Evolutionary conservation across 139 green algal species (phyloP), one percentile per base, ranked within the genome.

Genomic region (Auxenochlorella pyrenoidosa): DNA sequence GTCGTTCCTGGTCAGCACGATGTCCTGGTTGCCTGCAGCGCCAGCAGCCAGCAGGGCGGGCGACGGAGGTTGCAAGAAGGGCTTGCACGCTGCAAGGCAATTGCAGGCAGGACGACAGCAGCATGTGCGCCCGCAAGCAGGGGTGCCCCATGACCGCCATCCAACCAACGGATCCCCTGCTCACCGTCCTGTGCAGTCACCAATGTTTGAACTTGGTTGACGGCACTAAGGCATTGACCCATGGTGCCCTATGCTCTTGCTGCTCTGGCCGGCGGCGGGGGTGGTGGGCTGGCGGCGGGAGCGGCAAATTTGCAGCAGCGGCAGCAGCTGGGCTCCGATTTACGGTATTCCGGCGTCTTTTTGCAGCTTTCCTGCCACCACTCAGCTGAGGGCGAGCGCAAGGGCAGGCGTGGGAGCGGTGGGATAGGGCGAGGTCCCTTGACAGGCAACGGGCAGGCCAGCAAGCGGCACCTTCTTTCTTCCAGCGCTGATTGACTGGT

Each of bases 161-260:
- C 15, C 54, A 63, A 28, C 54, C 16, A 13, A 22, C 16, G 18
- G 15, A 63, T 28, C 10, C 18, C 54, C 72, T 36, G 77, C 21
- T 68, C 41, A 34, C 77, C 77, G 15, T 75, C 58, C 36, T 84
- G 79, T 18, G 43, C 13, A 5, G 75, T 72, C 36, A 38, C 26
- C 44, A 83, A 34, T 34, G 78, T 72, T n/a, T 83, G 78, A 13
- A 83, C 43, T 5, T 66, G 19, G 54, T 86, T 86, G 5, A 47
- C 82, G 5, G 82, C 66, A 8, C 43, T 70, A 15, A 86, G 44
- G 32, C 82, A 86, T 44, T 86, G 82, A n/a, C 82, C 82, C 82
- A 86, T 86, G 32, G 6, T 19, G 4, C 30, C 16, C 32, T 40
- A 5, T 63, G 18, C 12, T 28, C 54, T 28, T 2, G 13, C 12